Conservation (phyloP, 2,329 filamentous ascomycete genomes). For the Corinectria fuckeliana region DNA sequence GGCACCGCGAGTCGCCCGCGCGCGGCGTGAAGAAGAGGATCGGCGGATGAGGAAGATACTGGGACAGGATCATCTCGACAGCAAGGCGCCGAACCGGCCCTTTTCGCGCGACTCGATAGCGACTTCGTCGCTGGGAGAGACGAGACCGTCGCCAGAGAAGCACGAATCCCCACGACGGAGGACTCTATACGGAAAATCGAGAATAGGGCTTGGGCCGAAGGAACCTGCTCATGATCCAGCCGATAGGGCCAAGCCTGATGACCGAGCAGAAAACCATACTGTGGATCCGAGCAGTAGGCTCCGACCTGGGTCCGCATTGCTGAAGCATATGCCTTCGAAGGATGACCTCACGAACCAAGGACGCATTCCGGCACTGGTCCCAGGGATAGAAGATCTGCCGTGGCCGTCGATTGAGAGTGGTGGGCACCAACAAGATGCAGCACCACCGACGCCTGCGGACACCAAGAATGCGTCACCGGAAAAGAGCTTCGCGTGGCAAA, state of each 20-base stretch:
- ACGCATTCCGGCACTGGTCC: constrained; percentile 47
- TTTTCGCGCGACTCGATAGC: constrained; percentile 35
- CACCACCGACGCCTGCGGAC: background rate
- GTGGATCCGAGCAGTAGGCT: constrained; percentile 15
- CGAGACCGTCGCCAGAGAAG: constrained; percentile 26
- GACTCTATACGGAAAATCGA: constrained; percentile 34
- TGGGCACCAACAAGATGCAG: constrained; percentile 6
- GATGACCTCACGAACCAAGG: constrained; percentile 38
- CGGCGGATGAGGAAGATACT: constrained; percentile 38
- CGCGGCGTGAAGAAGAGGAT: constrained; percentile 42
- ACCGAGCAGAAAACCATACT: constrained; percentile 3
- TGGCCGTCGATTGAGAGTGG: constrained; percentile 43
- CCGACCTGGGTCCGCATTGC: constrained; percentile 17
- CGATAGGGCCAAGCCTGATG: constrained; percentile 19
- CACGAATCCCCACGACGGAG: constrained; percentile 30
- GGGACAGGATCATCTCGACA: constrained; percentile 42
- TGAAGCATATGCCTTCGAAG: constrained; percentile 31
- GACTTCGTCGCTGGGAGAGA: constrained; percentile 26
- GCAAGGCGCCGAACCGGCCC: constrained; percentile 33
- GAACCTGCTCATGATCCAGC: constrained; percentile 20
- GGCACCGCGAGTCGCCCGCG: constrained; percentile 54
- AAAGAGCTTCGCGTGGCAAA: constrained; percentile 62
- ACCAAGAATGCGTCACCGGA: constrained; percentile 48
- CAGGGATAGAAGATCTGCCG: constrained; percentile 47
- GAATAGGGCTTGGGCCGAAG: constrained; percentile 27